Evolutionary conservation across 2,329 filamentous ascomycete species (phyloP), one percentile per base, ranked within the genome.

Genomic region (Chaetomium sp.): DNA sequence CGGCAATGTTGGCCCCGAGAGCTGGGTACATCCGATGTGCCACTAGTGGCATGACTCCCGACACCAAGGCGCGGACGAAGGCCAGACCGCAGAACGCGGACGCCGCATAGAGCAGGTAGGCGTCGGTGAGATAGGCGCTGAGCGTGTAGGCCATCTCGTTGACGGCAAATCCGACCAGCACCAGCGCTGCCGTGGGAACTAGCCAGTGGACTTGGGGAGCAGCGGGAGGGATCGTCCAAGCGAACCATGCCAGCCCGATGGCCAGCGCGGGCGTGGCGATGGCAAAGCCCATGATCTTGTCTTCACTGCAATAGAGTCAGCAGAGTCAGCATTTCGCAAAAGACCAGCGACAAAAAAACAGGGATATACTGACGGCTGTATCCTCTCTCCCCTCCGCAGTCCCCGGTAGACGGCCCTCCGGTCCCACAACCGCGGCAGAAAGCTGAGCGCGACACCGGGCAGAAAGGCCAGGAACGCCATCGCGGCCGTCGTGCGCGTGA

Each of bases 91-190:
- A 51, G 12, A 51, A 51, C 12, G 49, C 49, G 13, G 49, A 51
- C 5, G 49, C 49, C 9, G 49, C 23, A 19, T 51, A 51, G 13
- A 51, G 25, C 13, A 51, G 23, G 49, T 51, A 51, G 8, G 49
- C 25, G 16, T 51, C 49, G 1, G 23, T 51, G 25, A 51, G 49
- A 29, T 51, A 51, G 25, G 49, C 49, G 49, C 49, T 51, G 23
- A 51, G 49, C 13, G 49, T 51, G 49, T 51, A 51, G 3, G 49
- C 25, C 49, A 51, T 51, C 49, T 51, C 49, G 49, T 51, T 51
- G 49, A 51, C 49, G 10, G 49, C 49, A 19, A 51, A 51, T 3
- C 49, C 49, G 13, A 51, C 25, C 12, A 25, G 25, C 12, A 51
- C 49, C 49, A 51, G 5, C 25, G 49, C 49, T 5, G 23, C 49